Base-by-base conservation (phyloP, 805 yeast genomes). In the Cephaloascus albidus region DNA sequence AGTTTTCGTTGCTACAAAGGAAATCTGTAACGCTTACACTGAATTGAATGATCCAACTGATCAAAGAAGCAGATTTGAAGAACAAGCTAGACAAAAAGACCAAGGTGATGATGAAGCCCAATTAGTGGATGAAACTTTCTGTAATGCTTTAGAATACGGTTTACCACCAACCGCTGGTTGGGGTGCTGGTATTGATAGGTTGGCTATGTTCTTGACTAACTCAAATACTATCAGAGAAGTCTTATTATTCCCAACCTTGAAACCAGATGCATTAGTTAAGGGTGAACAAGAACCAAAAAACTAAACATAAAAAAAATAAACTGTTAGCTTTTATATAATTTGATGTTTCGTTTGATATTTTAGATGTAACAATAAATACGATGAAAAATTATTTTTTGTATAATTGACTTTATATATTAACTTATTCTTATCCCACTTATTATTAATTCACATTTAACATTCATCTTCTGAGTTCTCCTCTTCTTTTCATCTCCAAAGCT, bases 51-150 rank as follows among this genome's bases (percentile, higher is more conserved):
- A 93, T 70, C 97, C 97, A 61, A 90, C 90, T 60, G 97, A 90
- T 64, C 98, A 90, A 75, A 86, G 96, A 68, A 82, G 76, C 43
- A 81, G 97, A 72, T 90, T 90, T 63, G 97, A 90, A 72, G 98
- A 93, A 70, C 98, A 90, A 72, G 97, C 98, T 37, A 81, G 85
- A 68, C 98, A 93, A 75, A 90, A 90, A 74, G 97, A 72, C 50
- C 96, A 87, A 68, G 98, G 98, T 74, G 98, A 90, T 60, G 98
- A 90, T 58, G 98, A 93, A 72, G 98, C 96, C 45, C 97, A 90
- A 73, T 60, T 88, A 64, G 76, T 93, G 48, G 98, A 90, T 63
- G 98, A 90, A 72, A 83, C 85, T 48, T 90, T 90, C 89, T 84
- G 95, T 74, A 85, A 89, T 55, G 97, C 98, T 50, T 77, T 90